phyloP scores from a whole-genome alignment of 1,284 basidiomycete genomes.

The Porodaedalea pini region DNA sequence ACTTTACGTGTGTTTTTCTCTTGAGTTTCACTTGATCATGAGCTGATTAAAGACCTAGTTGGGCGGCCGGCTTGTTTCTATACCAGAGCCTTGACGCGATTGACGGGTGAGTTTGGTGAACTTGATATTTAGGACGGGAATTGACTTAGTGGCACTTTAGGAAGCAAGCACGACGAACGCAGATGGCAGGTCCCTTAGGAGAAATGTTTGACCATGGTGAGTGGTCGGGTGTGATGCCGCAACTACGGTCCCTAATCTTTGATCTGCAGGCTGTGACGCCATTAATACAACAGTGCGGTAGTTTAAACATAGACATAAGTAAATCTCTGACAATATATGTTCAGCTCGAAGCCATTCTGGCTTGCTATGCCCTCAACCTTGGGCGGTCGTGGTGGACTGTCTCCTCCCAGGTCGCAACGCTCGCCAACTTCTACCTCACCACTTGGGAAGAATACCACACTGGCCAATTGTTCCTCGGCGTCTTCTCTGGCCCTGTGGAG shows the following conservation, averaged over 20 bases:
- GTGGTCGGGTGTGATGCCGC: conserved; percentile 26
- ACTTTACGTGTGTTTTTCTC: conserved; percentile 63
- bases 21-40: not conserved
- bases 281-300: conserved; percentile 86
- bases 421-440: conserved; percentile 93
- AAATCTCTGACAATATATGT: not conserved
- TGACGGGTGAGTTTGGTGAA: conserved; percentile 60
- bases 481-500: conserved; percentile 95
- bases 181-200: conserved; percentile 94
- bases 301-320: not conserved
- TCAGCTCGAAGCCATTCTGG: conserved; percentile 82
- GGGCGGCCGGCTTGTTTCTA: conserved; percentile 84
- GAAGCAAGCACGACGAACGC: conserved; percentile 92
- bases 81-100: conserved; percentile 92
- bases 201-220: conserved; percentile 96
- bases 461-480: conserved; percentile 84
- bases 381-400: conserved; percentile 97
- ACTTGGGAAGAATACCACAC: conserved; percentile 99
- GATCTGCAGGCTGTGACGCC: conserved; percentile 77
- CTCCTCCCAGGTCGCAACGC: conserved; percentile 78
- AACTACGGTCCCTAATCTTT: not conserved
- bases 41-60: conserved; percentile 43
- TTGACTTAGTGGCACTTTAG: conserved; percentile 39
- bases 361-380: conserved; percentile 83
- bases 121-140: not conserved